These are phyloP conservation scores for Amanita brunnescens DNA, from an alignment of 768 basidiomycete species.

Conservation along the genomic window DNA sequence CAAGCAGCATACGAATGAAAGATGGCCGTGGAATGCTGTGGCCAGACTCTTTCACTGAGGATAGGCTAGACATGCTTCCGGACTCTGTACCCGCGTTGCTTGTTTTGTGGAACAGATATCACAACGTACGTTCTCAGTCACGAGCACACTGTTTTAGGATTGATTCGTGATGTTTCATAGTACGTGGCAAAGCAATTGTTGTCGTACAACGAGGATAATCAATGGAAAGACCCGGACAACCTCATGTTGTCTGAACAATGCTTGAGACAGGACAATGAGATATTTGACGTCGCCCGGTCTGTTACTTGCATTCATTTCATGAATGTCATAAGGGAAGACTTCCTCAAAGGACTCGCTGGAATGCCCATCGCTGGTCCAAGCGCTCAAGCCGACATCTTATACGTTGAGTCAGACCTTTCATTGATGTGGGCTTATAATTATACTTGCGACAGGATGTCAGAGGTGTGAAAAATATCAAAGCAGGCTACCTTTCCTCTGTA, in stretches of 20 bases:
- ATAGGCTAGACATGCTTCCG: conserved; percentile 10
- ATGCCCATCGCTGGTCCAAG: conserved; percentile 12
- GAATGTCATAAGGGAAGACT: conserved; percentile 18
- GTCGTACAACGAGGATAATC: conserved; percentile 12
- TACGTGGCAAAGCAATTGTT: conserved; percentile 15
- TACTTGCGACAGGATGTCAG: too few relatives aligned
- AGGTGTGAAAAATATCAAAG: too few relatives aligned
- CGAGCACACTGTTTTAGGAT: not conserved
- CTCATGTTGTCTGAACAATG: not conserved
- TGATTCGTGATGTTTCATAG: conserved; percentile 3
- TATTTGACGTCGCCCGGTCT: conserved; percentile 17
- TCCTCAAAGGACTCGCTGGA: conserved; percentile 19
- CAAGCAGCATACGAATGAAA: conserved; percentile 12
- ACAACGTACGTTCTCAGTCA: conserved; percentile 1
- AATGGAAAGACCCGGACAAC: conserved; percentile 14
- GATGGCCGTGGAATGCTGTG: conserved; percentile 16
- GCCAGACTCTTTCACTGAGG: conserved; percentile 17
- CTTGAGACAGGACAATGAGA: conserved; percentile 17
- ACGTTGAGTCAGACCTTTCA: conserved; percentile 1
- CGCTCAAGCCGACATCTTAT: conserved; percentile 11
- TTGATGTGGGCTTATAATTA: not conserved
- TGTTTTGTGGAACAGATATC: conserved; percentile 10
- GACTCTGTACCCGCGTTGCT: conserved; percentile 13
- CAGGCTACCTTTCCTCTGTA: too few relatives aligned
- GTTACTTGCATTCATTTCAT: conserved; percentile 8